Evolutionary conservation across 2,329 filamentous ascomycete genomes (phyloP).

Genomic region (Diaporthe velutina): DNA sequence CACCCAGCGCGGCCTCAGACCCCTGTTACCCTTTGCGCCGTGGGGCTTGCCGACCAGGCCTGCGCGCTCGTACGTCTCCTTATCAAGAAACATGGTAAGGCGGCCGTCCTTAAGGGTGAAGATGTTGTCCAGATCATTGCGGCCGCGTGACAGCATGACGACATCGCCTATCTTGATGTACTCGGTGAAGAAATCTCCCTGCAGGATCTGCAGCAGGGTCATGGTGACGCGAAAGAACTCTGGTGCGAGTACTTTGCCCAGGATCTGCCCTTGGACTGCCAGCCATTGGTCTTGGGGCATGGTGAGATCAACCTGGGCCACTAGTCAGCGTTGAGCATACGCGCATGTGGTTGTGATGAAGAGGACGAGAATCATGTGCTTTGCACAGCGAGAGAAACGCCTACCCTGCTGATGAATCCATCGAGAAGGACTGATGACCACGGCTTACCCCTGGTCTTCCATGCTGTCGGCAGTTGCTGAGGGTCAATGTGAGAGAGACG

Average conservation of each 20-base stretch:
- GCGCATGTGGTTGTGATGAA: background rate
- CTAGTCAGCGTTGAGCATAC: slow-evolving; percentile 14
- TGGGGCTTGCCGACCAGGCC: slow-evolving; percentile 82
- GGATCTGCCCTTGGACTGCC: slow-evolving; percentile 65
- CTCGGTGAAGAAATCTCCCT: slow-evolving; percentile 82
- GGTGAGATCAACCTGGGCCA: slow-evolving; percentile 74
- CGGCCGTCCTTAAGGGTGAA: slow-evolving; percentile 79
- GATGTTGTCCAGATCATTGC: slow-evolving; percentile 76
- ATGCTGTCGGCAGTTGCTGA: slow-evolving; percentile 77
- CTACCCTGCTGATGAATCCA: slow-evolving; percentile 77
- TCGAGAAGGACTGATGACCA: slow-evolving; percentile 78
- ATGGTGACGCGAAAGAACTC: slow-evolving; percentile 78
- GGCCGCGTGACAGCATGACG: slow-evolving; percentile 86
- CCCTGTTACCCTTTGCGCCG: slow-evolving; percentile 68
- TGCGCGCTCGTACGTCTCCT: slow-evolving; percentile 83
- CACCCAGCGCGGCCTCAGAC: slow-evolving; percentile 78
- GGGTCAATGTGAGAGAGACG: slow-evolving; percentile 78
- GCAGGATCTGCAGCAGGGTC: slow-evolving; percentile 78
- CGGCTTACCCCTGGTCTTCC: slow-evolving; percentile 79
- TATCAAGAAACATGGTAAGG: slow-evolving; percentile 83
- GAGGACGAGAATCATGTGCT: background rate
- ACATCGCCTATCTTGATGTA: slow-evolving; percentile 90
- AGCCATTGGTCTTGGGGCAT: slow-evolving; percentile 74
- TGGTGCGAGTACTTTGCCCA: slow-evolving; percentile 51
- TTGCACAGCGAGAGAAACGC: slow-evolving; percentile 13